phyloP scores from a whole-genome alignment of 2,329 filamentous ascomycete species.

The Exserohilum rostratum region DNA sequence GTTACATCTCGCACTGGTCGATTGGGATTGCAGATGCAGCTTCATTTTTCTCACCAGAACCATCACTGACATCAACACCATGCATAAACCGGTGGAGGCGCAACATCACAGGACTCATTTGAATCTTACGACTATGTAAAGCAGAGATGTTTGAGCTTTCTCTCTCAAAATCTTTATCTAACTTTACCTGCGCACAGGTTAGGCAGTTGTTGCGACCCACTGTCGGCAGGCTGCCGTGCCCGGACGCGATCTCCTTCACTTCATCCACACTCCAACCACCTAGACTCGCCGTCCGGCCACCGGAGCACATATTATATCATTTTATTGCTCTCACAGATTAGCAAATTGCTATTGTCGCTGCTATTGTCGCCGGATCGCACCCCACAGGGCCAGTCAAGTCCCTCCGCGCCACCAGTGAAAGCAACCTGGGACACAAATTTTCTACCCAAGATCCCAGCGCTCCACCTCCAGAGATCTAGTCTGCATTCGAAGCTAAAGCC shows the following conservation, averaged over 20 bases:
- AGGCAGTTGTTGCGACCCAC: neutral
- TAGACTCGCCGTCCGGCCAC: neutral
- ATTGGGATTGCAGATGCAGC: too few relatives aligned
- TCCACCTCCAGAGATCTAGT: neutral
- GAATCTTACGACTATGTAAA: too few relatives aligned
- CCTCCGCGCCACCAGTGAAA: constrained; percentile 3
- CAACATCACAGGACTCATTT: too few relatives aligned
- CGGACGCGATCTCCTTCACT: neutral
- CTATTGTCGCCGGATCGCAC: neutral
- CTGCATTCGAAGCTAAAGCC: neutral
- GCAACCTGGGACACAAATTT: neutral
- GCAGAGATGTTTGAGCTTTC: too few relatives aligned
- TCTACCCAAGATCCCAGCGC: neutral
- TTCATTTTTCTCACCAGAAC: too few relatives aligned
- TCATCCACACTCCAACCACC: neutral
- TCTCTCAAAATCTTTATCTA: too few relatives aligned
- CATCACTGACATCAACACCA: too few relatives aligned
- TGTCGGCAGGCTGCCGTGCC: neutral
- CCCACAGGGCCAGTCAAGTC: neutral
- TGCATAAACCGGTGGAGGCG: too few relatives aligned
- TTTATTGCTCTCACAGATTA: neutral
- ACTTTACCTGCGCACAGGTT: neutral
- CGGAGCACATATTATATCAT: neutral
- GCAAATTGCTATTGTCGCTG: neutral
- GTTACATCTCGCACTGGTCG: too few relatives aligned